phyloP scores from a whole-genome alignment of 495 filamentous ascomycete genomes.

The Corynascus novoguineensis region DNA sequence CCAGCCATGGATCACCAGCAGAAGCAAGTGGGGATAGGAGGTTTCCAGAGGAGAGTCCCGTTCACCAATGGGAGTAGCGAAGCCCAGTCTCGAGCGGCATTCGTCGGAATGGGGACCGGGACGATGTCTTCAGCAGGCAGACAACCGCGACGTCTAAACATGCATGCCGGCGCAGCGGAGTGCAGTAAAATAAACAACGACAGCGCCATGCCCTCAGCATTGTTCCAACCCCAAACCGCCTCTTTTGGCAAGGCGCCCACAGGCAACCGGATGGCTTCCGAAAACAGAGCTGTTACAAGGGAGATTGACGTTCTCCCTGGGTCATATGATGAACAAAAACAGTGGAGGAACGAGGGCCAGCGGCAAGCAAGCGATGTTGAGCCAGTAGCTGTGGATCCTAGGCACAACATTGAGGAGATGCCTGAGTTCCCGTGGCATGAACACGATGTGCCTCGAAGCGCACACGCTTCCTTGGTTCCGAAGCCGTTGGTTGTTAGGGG shows the following conservation, averaged over 20 bases:
- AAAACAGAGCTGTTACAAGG: neutral
- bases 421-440: neutral
- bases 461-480: conserved; percentile 1
- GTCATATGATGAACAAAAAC: neutral
- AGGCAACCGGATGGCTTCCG: neutral
- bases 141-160: neutral
- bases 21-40: neutral
- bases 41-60: neutral
- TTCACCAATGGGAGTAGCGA: neutral
- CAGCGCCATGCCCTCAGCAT: conserved; percentile 9
- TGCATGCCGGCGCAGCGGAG: neutral
- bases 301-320: neutral
- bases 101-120: neutral
- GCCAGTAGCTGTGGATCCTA: neutral
- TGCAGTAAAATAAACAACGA: neutral
- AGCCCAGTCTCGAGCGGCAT: neutral
- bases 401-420: neutral
- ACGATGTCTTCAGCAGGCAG: neutral
- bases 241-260: neutral
- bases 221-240: neutral
- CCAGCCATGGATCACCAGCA: neutral
- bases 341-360: neutral
- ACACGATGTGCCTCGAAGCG: neutral
- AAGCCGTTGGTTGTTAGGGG: neutral
- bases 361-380: neutral